Conservation (phyloP, 805 yeast species). For the Naumovozyma dairenensis region DNA sequence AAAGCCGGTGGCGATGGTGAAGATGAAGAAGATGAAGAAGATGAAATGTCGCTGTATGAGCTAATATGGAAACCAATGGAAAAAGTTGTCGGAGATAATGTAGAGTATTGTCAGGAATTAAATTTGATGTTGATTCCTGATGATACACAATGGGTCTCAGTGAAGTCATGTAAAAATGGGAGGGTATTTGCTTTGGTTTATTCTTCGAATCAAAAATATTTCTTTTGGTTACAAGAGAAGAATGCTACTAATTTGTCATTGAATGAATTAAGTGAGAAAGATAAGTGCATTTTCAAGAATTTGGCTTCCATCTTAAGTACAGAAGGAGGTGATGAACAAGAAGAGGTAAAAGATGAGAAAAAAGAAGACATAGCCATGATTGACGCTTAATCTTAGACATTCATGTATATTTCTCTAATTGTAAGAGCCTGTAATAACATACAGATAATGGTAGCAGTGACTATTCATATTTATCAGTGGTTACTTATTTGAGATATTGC, state of each 20-base stretch:
- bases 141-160: constrained; percentile 67
- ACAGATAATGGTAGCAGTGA: no score
- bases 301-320: no score
- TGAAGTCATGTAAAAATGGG: constrained; percentile 62
- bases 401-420: no score
- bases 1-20: no score
- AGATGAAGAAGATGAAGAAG: constrained; percentile 27
- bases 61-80: constrained; percentile 28
- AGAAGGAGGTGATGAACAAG: constrained; percentile 13
- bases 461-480: no score
- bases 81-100: constrained; percentile 19
- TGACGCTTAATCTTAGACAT: constrained; percentile 1
- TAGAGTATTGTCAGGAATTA: constrained; percentile 19
- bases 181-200: constrained; percentile 64
- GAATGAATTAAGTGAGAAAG: constrained; percentile 45
- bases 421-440: no score
- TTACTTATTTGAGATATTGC: no score
- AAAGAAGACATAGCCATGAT: constrained; percentile 10
- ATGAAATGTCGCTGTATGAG: constrained; percentile 27
- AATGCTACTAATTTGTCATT: constrained; percentile 41
- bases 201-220: constrained; percentile 48
- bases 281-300: no score
- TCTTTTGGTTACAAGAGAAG: constrained; percentile 69
- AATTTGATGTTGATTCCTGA: constrained; percentile 69
- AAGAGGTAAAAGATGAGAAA: constrained; percentile 10